Evolutionary conservation across 768 basidiomycete genomes (phyloP), one percentile per base, ranked within the genome.

Genomic region (Tricholoma furcatifolium): DNA sequence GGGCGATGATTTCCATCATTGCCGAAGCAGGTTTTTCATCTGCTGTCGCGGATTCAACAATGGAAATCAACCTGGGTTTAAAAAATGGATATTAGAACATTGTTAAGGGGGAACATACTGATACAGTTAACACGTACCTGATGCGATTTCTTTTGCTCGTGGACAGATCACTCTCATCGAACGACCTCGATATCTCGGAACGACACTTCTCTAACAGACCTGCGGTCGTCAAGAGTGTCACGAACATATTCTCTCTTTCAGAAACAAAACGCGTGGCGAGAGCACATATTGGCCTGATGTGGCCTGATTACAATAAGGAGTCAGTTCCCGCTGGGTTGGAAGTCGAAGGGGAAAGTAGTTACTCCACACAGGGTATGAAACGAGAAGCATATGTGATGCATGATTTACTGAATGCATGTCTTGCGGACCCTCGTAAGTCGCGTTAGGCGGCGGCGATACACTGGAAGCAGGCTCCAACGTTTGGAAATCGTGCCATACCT

Each of bases 251-350:
- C 4, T 51, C 14, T 6, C 45, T 39, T 46, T 59, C 60, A 9
- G 42, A 20, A 31, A 58, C 57, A 23, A 55, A 42, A 27, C 50
- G 54, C n/a, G 47, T 40, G 5, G 58, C 54, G 20, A 56, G 41
- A 3, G 43, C 53, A 30, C 53, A 59, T 3, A 61, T 24, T 6
- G 57, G 57, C 24, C 57, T 54, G 18, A 41, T 14, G 38, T 59
- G 58, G 18, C 60, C 60, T 62, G 27, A 27, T 27, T 27, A 27
- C 27, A 27, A 35, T 24, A 10, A 12, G 27, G 5, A 15, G 3
- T 18, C 5, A 38, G 43, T 27, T 17, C 30, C 23, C 11, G n/a
- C n/a, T n/a, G 1, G 18, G 15, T 10, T 43, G 6, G 31, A 27
- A 27, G 3, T n/a, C 9, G 10, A 41, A 24, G 6, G 27, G 4